Evolutionary conservation across 2,329 filamentous ascomycete species (phyloP), one percentile per base, ranked within the genome.

Genomic region (Metarhizium rileyi): DNA sequence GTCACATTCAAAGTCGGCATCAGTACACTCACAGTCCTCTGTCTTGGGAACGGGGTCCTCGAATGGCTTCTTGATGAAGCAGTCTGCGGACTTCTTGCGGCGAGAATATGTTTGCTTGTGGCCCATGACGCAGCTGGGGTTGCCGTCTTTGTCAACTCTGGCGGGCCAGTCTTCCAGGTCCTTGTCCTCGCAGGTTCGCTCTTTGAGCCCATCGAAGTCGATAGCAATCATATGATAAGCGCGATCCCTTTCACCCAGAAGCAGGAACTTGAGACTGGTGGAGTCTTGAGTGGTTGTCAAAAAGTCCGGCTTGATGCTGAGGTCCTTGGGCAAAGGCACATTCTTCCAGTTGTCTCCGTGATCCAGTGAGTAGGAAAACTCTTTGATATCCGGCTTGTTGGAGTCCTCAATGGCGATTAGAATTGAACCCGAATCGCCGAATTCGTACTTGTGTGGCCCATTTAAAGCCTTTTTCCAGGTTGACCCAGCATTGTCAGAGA

Each of bases 371-470:
- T 91, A 98, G 35, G 68, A 73, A 46, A 84, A 66, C 55, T 83
- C 75, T 30, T 70, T 67, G 18, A 80, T 62, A 53, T 80, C 75
- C 50, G 84, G 72, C 50, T 83, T 70, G 35, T 81, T 70, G 1
- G 84, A 87, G 59, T 95, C 87, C 54, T 79, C 76, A 35, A 97
- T 74, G 4, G 93, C 93, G 27, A 97, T 77, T 27, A 98, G 72
- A 20, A 98, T 79, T 16, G 90, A 90, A 1, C 93, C 93, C 56
- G 94, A 86, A 59, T 96, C 91, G 48, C 93, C 93, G 64, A 97
- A 94, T 62, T 96, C 90, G 66, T 95, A 98, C 65, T 94, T 93
- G 70, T 97, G 90, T 12, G 90, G 86, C 20, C 88, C 87, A 16
- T 90, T 74, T 5, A 87, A 75, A 0, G 83, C 79, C 61, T 83